Evolutionary conservation across 176 grass and related monocot genomes (phyloP).

Genomic region (Sorghum bicolor): Sorghum_bicolor_NCBIv3 NC_012879.2:48074001-48074500

Average conservation of each 20-base stretch:
- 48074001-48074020: not conserved
- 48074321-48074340: slow-evolving; percentile 57
- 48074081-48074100: slow-evolving; percentile 36
- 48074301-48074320: slow-evolving; percentile 48
- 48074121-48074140: slow-evolving; percentile 37
- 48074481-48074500: slow-evolving; percentile 65
- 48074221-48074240: slow-evolving; percentile 50
- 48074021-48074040: slow-evolving; percentile 21
- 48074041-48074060: slow-evolving; percentile 58
- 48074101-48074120: slow-evolving; percentile 5
- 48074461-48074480: slow-evolving; percentile 55
- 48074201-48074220: slow-evolving; percentile 18
- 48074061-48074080: slow-evolving; percentile 25
- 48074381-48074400: slow-evolving; percentile 49
- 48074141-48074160: slow-evolving; percentile 29
- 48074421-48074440: slow-evolving; percentile 60
- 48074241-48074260: slow-evolving; percentile 20
- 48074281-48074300: slow-evolving; percentile 23
- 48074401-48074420: slow-evolving; percentile 44
- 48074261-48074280: slow-evolving; percentile 36
- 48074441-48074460: slow-evolving; percentile 48
- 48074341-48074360: slow-evolving; percentile 48
- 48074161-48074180: slow-evolving; percentile 23
- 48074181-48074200: slow-evolving; percentile 32
- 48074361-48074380: slow-evolving; percentile 52